These are phyloP conservation scores for Pichia manshurica DNA, from an alignment of 805 yeast genomes.

Conservation along the genomic window DNA sequence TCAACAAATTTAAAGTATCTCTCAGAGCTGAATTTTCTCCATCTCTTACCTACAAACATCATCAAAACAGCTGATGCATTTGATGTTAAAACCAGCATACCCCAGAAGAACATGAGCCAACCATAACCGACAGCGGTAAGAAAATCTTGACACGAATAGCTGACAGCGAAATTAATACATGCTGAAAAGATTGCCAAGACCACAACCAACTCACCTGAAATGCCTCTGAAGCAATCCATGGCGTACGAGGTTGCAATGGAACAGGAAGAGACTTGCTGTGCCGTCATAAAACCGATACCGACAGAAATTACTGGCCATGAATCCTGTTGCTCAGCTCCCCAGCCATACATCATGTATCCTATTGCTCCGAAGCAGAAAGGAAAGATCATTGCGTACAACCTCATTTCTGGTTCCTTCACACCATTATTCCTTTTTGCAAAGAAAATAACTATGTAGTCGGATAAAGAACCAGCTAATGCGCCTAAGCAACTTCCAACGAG, in stretches of 20 bases:
- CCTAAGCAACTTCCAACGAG: not conserved
- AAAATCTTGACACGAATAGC: conserved; percentile 4
- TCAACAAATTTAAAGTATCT: conserved; percentile 2
- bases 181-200: conserved; percentile 1
- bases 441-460: not conserved
- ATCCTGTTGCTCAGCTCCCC: conserved; percentile 1
- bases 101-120: conserved; percentile 3
- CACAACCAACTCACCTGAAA: conserved; percentile 2
- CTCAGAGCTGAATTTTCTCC: not conserved
- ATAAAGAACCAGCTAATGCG: not conserved
- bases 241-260: conserved; percentile 4
- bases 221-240: conserved; percentile 4
- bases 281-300: conserved; percentile 1
- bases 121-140: conserved; percentile 3
- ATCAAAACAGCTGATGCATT: not conserved
- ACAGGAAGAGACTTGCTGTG: conserved; percentile 2
- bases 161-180: not conserved
- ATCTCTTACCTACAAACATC: not conserved
- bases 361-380: not conserved
- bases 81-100: not conserved
- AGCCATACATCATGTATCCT: conserved; percentile 3
- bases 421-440: conserved; percentile 4
- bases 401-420: conserved; percentile 5
- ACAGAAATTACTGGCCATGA: conserved; percentile 1
- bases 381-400: conserved; percentile 1